Percentiles rank a stretch among this genome's conserved stretches.
Evolutionary conservation across 164 flowering plant species (phyloP).

Genomic region (Magnolia sinica): DNA sequence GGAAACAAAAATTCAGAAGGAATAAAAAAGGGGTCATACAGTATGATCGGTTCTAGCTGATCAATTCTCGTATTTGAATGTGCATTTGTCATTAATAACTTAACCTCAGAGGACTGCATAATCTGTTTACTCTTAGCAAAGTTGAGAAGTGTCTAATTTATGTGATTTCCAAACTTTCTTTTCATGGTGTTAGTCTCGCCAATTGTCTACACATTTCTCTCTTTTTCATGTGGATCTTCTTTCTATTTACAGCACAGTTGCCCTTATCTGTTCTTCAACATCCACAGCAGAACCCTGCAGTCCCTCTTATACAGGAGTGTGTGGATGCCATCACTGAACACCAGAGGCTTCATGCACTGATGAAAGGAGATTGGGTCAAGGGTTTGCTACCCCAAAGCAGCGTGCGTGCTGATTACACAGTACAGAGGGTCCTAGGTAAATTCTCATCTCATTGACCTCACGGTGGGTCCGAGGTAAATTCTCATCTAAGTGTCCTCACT

Average conservation of each 20-base stretch:
- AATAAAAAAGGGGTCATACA: not conserved
- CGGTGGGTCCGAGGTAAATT: constrained; percentile 54
- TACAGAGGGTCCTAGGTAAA: constrained; percentile 74
- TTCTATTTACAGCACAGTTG: constrained; percentile 52
- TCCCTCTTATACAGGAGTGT: constrained; percentile 73
- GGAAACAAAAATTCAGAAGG: not conserved
- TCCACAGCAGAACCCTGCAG: constrained; percentile 45
- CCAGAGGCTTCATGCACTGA: constrained; percentile 79
- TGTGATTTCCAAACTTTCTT: not conserved
- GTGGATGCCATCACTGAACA: constrained; percentile 95
- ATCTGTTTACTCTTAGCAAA: not conserved
- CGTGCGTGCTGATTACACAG: constrained; percentile 74
- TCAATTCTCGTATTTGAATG: not conserved
- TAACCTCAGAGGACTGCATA: not conserved
- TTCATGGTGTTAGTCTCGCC: not conserved
- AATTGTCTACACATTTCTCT: not conserved
- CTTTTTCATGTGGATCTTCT: not conserved
- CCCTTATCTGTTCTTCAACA: constrained; percentile 40
- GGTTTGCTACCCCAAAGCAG: constrained; percentile 91
- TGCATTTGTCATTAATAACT: not conserved
- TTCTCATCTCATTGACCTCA: not conserved
- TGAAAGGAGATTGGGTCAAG: constrained; percentile 91
- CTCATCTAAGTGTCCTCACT: not conserved
- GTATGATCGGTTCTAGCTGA: too few relatives aligned
- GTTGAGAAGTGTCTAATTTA: not conserved